Evolutionary conservation across 2,329 filamentous ascomycete species (phyloP), one percentile per base, ranked within the genome.

Genomic region (Pseudogymnoascus sp.): DNA sequence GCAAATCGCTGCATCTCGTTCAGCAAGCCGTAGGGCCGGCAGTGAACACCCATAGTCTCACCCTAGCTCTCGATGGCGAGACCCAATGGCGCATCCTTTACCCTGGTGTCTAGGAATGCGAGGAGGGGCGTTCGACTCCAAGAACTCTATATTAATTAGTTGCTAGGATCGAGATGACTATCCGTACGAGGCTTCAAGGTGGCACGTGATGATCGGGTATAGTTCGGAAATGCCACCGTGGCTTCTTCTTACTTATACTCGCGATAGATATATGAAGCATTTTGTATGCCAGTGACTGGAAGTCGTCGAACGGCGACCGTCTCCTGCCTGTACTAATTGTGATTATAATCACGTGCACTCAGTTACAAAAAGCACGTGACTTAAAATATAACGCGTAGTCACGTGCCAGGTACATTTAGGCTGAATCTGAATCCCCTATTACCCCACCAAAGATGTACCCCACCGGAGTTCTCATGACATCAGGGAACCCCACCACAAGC

Each of bases 381-480:
- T 11, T 39, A 45, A 8, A 45, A 14, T n/a, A n/a, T 16, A n/a
- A 19, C 51, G 11, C 51, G n/a, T 19, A 34, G n/a, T 57, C 51
- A 57, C 51, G 51, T 57, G 51, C 2, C 3, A 13, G 6, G 5
- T 1, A 2, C 7, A 19, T 57, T 57, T 57, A 57, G 51, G 25
- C 51, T 34, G 28, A 57, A 57, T 34, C 7, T n/a, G 3, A 6
- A 13, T 19, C 51, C 51, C 51, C 28, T 34, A 34, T 57, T 57
- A 57, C 51, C 51, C 51, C 51, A 57, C 51, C 51, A 34, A 34
- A 14, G 8, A 34, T 34, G 4, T 57, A 57, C 51, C 51, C 51
- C 51, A 57, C 51, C 14, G 8, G 28, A 57, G 25, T 57, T 57
- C n/a, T 19, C 51, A 57, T 57, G 51, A 57, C 51, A 57, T 57